phyloP scores from a whole-genome alignment of 2,329 filamentous ascomycete species.

The Podosphaera leucotricha region DNA sequence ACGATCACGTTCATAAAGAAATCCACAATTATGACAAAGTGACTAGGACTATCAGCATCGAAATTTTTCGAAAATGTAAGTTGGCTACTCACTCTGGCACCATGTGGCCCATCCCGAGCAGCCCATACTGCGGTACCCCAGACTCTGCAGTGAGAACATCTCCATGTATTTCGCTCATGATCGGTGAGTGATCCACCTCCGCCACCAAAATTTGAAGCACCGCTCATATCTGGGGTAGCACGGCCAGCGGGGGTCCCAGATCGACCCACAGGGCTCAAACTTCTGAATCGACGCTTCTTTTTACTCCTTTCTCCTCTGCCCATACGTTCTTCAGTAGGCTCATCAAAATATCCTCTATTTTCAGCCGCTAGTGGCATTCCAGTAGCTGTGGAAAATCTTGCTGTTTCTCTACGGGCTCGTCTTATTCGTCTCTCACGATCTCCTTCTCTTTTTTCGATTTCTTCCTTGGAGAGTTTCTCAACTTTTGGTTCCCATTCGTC shows the following conservation, averaged over 20 bases:
- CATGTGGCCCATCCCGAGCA: conserved; percentile 71
- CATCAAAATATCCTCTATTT: conserved; percentile 24
- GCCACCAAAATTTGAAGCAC: conserved; percentile 37
- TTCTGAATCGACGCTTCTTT: conserved; percentile 83
- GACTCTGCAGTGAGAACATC: conserved; percentile 67
- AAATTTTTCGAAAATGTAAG: background rate
- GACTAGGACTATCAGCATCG: conserved; percentile 22
- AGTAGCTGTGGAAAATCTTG: conserved; percentile 67
- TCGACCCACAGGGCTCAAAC: conserved; percentile 56
- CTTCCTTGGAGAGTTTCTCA: conserved; percentile 61
- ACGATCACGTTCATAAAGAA: conserved; percentile 69
- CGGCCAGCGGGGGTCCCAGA: conserved; percentile 43
- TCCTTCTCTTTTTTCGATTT: conserved; percentile 90
- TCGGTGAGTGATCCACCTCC: conserved; percentile 40
- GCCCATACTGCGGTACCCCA: conserved; percentile 88
- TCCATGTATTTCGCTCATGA: conserved; percentile 60
- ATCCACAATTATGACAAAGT: conserved; percentile 81
- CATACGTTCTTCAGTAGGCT: conserved; percentile 50
- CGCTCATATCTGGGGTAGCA: conserved; percentile 60
- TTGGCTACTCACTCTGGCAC: conserved; percentile 49
- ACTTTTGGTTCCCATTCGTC: conserved; percentile 70
- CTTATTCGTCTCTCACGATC: conserved; percentile 82
- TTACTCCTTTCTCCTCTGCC: conserved; percentile 80
- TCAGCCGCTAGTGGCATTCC: conserved; percentile 43
- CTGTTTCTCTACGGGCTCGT: conserved; percentile 69